A percentile compares a stretch with the other conserved stretches of the same genome.
Conservation (phyloP, 139 green algal species). For the Ettlia oleoabundans region DNA sequence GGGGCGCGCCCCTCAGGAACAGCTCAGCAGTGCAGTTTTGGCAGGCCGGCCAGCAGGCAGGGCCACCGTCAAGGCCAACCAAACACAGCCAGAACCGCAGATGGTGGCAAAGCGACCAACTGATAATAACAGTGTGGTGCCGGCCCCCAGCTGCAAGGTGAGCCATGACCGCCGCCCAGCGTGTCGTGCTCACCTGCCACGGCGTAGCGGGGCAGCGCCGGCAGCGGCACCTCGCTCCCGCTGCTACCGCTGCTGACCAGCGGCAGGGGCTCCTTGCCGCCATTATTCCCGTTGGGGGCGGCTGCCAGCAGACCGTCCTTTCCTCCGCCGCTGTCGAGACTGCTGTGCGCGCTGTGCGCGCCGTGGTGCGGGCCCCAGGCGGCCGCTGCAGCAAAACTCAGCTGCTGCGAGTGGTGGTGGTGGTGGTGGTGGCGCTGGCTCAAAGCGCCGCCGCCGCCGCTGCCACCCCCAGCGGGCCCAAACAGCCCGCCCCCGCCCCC, state of each 20-base stretch:
- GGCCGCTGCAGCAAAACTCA: constrained; percentile 1
- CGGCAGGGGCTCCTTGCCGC: background rate
- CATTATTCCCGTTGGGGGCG: background rate
- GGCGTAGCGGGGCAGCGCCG: background rate
- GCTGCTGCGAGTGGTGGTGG: background rate
- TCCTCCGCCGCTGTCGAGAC: constrained; percentile 1
- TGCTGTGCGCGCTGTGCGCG: constrained; percentile 3
- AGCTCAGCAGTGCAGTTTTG: background rate
- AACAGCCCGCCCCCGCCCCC: background rate
- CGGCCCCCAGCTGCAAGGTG: background rate
- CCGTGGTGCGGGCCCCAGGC: background rate
- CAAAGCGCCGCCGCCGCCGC: background rate
- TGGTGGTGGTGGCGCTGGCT: background rate
- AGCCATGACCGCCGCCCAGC: no score
- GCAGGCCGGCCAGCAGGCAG: no score
- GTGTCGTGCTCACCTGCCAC: background rate
- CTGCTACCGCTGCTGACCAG: background rate
- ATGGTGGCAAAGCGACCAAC: background rate
- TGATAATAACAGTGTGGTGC: background rate
- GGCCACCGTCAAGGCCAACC: background rate
- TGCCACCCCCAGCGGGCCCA: background rate
- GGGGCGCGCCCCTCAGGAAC: no score
- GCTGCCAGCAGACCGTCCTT: background rate
- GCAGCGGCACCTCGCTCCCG: background rate
- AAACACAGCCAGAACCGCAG: background rate